These are phyloP conservation scores for Entonaema liquescens DNA, from an alignment of 495 filamentous ascomycete species.

Conservation along the genomic window DNA sequence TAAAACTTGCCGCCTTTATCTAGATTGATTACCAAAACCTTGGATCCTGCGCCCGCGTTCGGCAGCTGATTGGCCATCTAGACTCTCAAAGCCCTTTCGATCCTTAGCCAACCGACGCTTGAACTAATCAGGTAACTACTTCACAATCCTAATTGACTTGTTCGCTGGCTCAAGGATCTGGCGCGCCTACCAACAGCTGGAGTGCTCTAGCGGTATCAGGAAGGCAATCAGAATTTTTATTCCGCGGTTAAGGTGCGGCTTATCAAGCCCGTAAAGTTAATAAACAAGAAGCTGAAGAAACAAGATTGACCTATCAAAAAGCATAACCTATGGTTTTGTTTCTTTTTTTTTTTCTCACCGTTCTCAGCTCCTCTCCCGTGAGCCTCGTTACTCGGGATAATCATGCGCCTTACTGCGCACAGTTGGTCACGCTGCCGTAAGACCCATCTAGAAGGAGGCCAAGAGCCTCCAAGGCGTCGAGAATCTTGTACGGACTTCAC, in stretches of 20 bases:
- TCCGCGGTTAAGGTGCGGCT: constrained; percentile 10
- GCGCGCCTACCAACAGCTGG: constrained; percentile 29
- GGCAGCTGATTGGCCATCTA: constrained; percentile 22
- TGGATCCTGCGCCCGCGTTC: constrained; percentile 8
- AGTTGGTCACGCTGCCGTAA: background rate
- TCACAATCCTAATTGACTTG: constrained; percentile 11
- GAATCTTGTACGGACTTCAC: constrained; percentile 18
- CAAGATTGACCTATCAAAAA: constrained; percentile 21
- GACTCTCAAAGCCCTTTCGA: constrained; percentile 13
- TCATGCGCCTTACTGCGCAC: constrained; percentile 11
- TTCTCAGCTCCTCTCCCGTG: constrained; percentile 30
- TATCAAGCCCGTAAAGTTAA: constrained; percentile 5
- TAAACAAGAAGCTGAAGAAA: constrained; percentile 20
- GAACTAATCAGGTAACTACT: constrained; percentile 31
- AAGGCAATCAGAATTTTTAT: constrained; percentile 26
- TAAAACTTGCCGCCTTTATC: constrained; percentile 29
- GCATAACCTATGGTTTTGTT: background rate
- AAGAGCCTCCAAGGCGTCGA: constrained; percentile 14
- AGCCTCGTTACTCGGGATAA: constrained; percentile 8
- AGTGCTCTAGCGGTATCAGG: constrained; percentile 37
- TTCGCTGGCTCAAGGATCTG: constrained; percentile 31
- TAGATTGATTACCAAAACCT: constrained; percentile 22
- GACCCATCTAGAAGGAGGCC: constrained; percentile 7
- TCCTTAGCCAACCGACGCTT: constrained; percentile 20
- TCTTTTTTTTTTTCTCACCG: constrained; percentile 14